phyloP scores from a whole-genome alignment of 441 rosid species.

The Raphanus hybrid region DNA sequence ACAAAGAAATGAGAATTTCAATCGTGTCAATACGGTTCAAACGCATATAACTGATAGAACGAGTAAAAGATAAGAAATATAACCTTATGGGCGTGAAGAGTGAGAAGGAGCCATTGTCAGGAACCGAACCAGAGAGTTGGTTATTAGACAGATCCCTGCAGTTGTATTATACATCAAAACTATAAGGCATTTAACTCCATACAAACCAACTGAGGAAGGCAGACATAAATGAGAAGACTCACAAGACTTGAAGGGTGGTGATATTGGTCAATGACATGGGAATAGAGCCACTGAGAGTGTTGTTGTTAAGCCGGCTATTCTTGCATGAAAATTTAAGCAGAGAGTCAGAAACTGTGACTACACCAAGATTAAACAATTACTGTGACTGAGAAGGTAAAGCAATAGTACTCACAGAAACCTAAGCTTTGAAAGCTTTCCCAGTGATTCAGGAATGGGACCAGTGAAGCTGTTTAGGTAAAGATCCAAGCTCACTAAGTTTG shows the following conservation, averaged over 20 bases:
- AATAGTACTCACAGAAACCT: slow-evolving; percentile 69
- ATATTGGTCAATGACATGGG: slow-evolving; percentile 85
- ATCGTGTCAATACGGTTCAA: not conserved
- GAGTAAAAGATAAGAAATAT: slow-evolving; percentile 3
- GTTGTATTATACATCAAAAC: slow-evolving; percentile 1
- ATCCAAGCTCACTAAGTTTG: slow-evolving; percentile 89
- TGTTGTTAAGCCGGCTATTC: slow-evolving; percentile 94
- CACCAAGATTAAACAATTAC: not conserved
- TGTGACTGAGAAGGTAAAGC: not conserved
- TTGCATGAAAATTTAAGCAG: slow-evolving; percentile 47
- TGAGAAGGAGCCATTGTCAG: slow-evolving; percentile 94
- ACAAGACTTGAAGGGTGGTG: slow-evolving; percentile 85
- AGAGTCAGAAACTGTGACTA: slow-evolving; percentile 1
- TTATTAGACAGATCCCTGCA: slow-evolving; percentile 83
- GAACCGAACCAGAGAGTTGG: slow-evolving; percentile 77
- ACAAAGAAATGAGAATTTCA: slow-evolving; percentile 27
- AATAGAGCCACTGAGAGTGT: slow-evolving; percentile 74
- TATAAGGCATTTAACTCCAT: not conserved
- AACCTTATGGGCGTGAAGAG: slow-evolving; percentile 94
- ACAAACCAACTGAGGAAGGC: not conserved
- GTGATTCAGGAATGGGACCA: slow-evolving; percentile 75
- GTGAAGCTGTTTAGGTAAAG: slow-evolving; percentile 78
- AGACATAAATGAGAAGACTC: slow-evolving; percentile 45
- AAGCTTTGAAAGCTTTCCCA: slow-evolving; percentile 74
- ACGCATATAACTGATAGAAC: not conserved